Evolutionary conservation across 2,329 filamentous ascomycete species (phyloP).

Genomic region (Scedosporium minutisporum): DNA sequence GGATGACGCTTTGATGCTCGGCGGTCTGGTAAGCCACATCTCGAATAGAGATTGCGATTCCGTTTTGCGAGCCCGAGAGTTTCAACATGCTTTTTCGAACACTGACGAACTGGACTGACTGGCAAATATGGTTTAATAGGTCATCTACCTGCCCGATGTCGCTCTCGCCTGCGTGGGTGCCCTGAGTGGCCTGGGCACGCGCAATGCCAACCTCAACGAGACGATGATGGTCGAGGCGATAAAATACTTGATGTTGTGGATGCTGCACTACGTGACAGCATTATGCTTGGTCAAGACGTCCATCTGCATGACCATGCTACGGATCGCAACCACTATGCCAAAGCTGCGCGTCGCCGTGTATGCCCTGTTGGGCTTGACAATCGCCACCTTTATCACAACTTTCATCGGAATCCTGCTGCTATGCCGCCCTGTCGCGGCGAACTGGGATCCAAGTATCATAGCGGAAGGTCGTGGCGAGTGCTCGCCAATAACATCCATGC

Average conservation of each 20-base stretch:
- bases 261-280: slow-evolving; percentile 16
- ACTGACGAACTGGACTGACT: background rate
- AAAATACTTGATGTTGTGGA: slow-evolving; percentile 17
- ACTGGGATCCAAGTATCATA: slow-evolving; percentile 20
- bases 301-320: slow-evolving; percentile 24
- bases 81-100: background rate
- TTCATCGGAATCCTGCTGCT: slow-evolving; percentile 21
- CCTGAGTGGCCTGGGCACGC: slow-evolving; percentile 14
- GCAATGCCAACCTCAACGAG: slow-evolving; percentile 14
- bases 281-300: slow-evolving; percentile 21
- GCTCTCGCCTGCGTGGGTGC: slow-evolving; percentile 10
- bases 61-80: background rate
- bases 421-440: slow-evolving; percentile 19
- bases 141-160: slow-evolving; percentile 11
- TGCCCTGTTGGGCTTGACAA: slow-evolving; percentile 11
- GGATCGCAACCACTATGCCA: slow-evolving; percentile 17
- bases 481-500: slow-evolving; percentile 12
- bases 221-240: slow-evolving; percentile 10
- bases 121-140: background rate
- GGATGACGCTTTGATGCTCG: slow-evolving; percentile 12
- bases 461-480: slow-evolving; percentile 14
- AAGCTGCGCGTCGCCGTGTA: slow-evolving; percentile 14
- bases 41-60: background rate
- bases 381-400: slow-evolving; percentile 19
- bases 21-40: slow-evolving; percentile 10